phyloP scores from a whole-genome alignment of 768 basidiomycete genomes.

The Russula sp. region DNA sequence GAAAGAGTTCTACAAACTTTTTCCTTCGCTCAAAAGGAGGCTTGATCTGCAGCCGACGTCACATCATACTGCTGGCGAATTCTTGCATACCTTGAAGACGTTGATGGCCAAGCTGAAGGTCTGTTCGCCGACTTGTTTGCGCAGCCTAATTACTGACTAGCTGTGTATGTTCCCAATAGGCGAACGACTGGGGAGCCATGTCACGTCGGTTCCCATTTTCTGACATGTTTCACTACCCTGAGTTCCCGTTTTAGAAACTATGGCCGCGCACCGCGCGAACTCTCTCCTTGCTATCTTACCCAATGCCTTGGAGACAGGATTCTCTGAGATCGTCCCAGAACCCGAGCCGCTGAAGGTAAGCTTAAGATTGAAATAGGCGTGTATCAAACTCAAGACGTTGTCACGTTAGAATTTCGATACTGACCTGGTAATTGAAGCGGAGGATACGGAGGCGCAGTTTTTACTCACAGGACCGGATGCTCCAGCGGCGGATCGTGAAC shows the following conservation, averaged over 20 bases:
- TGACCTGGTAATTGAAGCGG: slow-evolving; percentile 35
- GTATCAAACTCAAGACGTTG: neutral
- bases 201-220: slow-evolving; percentile 41
- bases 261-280: slow-evolving; percentile 43
- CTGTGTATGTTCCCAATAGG: slow-evolving; percentile 30
- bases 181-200: slow-evolving; percentile 60
- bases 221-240: neutral
- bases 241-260: slow-evolving; percentile 36
- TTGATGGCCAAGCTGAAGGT: slow-evolving; percentile 67
- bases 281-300: slow-evolving; percentile 39
- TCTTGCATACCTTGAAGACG: slow-evolving; percentile 53
- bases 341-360: slow-evolving; percentile 46
- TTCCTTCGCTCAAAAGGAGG: slow-evolving; percentile 40
- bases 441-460: slow-evolving; percentile 36
- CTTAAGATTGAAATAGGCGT: neutral
- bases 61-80: slow-evolving; percentile 48
- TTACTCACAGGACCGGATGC: slow-evolving; percentile 25
- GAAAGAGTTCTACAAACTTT: slow-evolving; percentile 51
- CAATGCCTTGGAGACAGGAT: slow-evolving; percentile 45
- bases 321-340: slow-evolving; percentile 40
- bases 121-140: neutral
- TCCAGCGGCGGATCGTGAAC: slow-evolving; percentile 27
- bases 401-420: slow-evolving; percentile 46
- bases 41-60: slow-evolving; percentile 47
- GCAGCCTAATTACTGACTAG: neutral